Conservation (phyloP, 139 green algal species). For the Chlamydomonas urium region DNA sequence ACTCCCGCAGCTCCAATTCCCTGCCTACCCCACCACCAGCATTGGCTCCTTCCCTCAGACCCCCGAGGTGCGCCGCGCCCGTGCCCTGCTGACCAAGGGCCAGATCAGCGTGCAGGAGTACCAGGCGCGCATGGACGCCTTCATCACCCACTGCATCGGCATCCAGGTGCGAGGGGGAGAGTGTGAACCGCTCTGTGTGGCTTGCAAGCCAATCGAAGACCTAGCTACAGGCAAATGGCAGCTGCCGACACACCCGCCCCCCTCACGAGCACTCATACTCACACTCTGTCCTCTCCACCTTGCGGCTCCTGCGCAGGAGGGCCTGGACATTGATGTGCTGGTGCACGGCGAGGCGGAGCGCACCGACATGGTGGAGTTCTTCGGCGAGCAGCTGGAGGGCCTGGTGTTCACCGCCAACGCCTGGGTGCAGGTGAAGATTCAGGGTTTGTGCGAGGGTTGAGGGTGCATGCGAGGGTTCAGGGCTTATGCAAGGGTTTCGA, state of each 20-base stretch:
- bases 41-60: slow-evolving; percentile 92
- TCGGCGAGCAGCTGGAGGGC: slow-evolving; percentile 77
- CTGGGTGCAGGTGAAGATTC: too few relatives aligned
- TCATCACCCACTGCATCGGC: too few relatives aligned
- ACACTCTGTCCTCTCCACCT: not conserved
- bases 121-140: slow-evolving; percentile 46
- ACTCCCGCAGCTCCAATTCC: slow-evolving; percentile 52
- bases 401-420: slow-evolving; percentile 60
- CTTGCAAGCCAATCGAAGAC: too few relatives aligned
- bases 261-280: not conserved
- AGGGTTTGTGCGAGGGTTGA: too few relatives aligned
- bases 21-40: slow-evolving; percentile 78
- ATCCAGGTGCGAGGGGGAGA: slow-evolving; percentile 30
- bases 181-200: too few relatives aligned
- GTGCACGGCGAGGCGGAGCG: slow-evolving; percentile 89
- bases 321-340: slow-evolving; percentile 80
- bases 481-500: too few relatives aligned
- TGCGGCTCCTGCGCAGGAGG: slow-evolving; percentile 69
- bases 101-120: slow-evolving; percentile 59
- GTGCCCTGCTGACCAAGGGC: slow-evolving; percentile 23
- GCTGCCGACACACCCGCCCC: too few relatives aligned
- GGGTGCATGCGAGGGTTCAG: slow-evolving; percentile 55
- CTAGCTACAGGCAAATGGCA: too few relatives aligned
- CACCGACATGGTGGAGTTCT: slow-evolving; percentile 79
- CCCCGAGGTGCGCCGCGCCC: slow-evolving; percentile 20